Evolutionary conservation across 257 asterid species (phyloP), one percentile per base, ranked within the genome.

Genomic region (Solanum verrucosum): DNA sequence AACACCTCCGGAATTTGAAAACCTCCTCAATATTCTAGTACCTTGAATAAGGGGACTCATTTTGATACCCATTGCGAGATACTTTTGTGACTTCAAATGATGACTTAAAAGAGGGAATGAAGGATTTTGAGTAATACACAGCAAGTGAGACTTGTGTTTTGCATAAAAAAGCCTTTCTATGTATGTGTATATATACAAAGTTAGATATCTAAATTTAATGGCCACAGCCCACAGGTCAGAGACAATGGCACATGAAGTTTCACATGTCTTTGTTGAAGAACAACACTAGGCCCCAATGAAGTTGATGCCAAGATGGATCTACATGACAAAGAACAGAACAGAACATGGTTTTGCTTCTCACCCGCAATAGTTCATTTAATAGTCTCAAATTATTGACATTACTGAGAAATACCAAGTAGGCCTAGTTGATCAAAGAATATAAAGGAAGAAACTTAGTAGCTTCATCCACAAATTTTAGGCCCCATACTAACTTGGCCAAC

Each of bases 31-130:
- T 9, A 49, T 49, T 49, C 60, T 49, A 49, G 60, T 49, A 49
- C 60, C 60, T 49, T 16, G 60, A 49, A 49, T 49, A 49, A 49
- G 60, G 21, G 60, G 60, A 49, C 60, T 16, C 60, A 49, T 49
- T 49, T 49, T 16, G 0, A 49, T 49, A 16, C 60, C 60, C 60
- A 49, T 49, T 0, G 23, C 0, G 60, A 49, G 60, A 49, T 0
- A 0, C 60, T 49, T 49, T 49, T 49, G 0, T 5, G 16, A 49
- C 23, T 49, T 49, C 60, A 49, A 49, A 49, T 49, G 9, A 49
- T 49, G 23, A 49, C 3, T 49, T 49, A 0, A 49, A 49, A 31
- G 0, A 49, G 16, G 18, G 46, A 72, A 0, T 8, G 5, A 20
- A 73, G 49, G 1, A 73, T 35, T 73, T 1, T 73, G 18, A 73